Evolutionary conservation across 148 eudicot species (phyloP), one percentile per base, ranked within the genome.

Genomic region (Silene latifolia): DNA sequence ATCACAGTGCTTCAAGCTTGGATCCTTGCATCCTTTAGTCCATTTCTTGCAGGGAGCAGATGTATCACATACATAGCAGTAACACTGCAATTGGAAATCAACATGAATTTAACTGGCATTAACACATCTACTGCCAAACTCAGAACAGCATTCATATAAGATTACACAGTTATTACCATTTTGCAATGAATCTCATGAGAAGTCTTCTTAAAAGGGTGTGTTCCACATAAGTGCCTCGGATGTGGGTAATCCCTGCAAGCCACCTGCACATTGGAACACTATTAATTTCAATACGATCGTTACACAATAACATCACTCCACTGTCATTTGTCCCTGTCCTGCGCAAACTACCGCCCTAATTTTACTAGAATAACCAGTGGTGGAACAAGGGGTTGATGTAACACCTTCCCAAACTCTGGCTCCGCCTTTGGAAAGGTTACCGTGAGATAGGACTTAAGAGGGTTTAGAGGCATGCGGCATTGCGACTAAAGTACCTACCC

Each of bases 61-160:
- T 32, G 39, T 11, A 77, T 86, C 88, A 72, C 88, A 86, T 3
- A 79, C 82, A 51, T 75, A 86, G 72, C 86, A 83, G 54, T 79
- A 79, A 46, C 83, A 77, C 87, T 85, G 83, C 72, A 66, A 24
- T 29, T 32, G 19, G 54, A 67, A 48, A 62, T 21, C 64, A 54
- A 8, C 54, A 63, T 21, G 4, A 10, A 25, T 62, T 25, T 2
- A 62, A 62, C 32, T 13, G 7, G 2, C 63, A 60, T n/a, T n/a
- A 7, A 60, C 13, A 62, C 66, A 23, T 27, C 32, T 10, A 62
- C 35, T 23, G 25, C 14, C 2, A 62, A 60, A 5, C 21, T 60
- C 12, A 60, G 25, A 60, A 9, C 24, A 21, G 27, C 13, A 19
- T n/a, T 21, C 63, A 60, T n/a, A 19, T 60, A 60, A 60, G 13